Evolutionary conservation across 305 asterid genomes (phyloP).

Genomic region (Solanum chacoense): DNA sequence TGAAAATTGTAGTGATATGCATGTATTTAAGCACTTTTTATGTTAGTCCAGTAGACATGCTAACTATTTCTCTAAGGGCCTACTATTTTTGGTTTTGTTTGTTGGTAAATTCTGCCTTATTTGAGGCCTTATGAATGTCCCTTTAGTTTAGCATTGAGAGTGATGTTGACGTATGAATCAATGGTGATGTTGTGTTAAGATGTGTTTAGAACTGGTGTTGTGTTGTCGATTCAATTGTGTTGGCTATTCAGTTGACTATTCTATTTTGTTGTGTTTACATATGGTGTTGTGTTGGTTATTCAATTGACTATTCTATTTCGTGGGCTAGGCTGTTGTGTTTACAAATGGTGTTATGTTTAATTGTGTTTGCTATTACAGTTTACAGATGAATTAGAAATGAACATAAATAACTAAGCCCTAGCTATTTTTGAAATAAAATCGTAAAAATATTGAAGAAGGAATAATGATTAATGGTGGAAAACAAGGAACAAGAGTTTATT

Average conservation of each 20-base stretch:
- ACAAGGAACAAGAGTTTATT: too few species aligned
- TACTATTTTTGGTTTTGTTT: background rate
- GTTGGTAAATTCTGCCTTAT: background rate
- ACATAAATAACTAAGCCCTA: too few species aligned
- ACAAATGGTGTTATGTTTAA: background rate
- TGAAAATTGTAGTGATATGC: background rate
- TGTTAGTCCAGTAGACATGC: background rate
- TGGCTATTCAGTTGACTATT: background rate
- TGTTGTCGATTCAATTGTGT: background rate
- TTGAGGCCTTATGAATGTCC: background rate
- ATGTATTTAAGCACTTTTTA: background rate
- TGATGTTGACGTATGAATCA: background rate
- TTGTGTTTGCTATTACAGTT: background rate
- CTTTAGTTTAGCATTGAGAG: background rate
- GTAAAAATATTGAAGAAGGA: too few species aligned
- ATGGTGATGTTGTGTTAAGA: background rate
- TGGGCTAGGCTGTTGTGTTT: background rate
- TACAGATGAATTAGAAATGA: background rate
- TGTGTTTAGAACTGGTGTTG: background rate
- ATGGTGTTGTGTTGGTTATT: background rate
- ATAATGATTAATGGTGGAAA: too few species aligned
- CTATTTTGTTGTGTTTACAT: background rate
- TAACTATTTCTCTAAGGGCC: background rate
- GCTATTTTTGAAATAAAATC: too few species aligned
- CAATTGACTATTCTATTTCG: background rate